Conservation (phyloP, 2,329 filamentous ascomycete species). For the Pleoardoris graminearum region DNA sequence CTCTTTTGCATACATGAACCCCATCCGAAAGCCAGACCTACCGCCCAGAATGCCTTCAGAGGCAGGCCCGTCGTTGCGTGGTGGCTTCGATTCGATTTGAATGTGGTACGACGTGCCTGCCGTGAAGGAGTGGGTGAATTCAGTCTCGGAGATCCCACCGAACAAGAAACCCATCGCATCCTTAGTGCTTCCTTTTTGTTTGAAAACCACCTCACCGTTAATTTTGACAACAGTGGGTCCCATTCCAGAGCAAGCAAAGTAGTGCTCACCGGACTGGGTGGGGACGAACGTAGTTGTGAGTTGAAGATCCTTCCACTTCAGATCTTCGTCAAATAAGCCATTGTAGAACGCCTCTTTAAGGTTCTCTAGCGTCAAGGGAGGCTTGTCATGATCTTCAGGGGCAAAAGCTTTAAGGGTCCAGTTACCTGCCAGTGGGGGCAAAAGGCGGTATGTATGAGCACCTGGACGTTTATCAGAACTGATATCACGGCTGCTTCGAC, state of each 20-base stretch:
- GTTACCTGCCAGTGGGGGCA: conserved; percentile 32
- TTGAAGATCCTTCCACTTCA: conserved; percentile 30
- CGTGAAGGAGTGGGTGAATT: conserved; percentile 60
- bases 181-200: conserved; percentile 54
- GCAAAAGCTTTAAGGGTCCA: conserved; percentile 38
- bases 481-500: not conserved
- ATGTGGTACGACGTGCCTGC: conserved; percentile 64
- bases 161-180: conserved; percentile 69
- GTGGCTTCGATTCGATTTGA: conserved; percentile 61
- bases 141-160: conserved; percentile 65
- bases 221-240: conserved; percentile 37
- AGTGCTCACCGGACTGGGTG: conserved; percentile 32
- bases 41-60: conserved; percentile 30
- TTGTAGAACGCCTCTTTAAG: conserved; percentile 32
- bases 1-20: conserved; percentile 37
- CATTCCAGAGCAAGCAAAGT: conserved; percentile 40
- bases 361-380: conserved; percentile 27
- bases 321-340: conserved; percentile 26
- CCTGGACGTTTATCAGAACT: conserved; percentile 14
- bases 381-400: conserved; percentile 24
- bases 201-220: conserved; percentile 32
- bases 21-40: conserved; percentile 39
- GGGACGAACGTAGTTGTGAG: conserved; percentile 32
- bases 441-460: conserved; percentile 40
- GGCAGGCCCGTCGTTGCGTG: conserved; percentile 56